These are phyloP conservation scores for Nissolia schottii DNA, from an alignment of 306 rosid species.

Conservation along the genomic window DNA sequence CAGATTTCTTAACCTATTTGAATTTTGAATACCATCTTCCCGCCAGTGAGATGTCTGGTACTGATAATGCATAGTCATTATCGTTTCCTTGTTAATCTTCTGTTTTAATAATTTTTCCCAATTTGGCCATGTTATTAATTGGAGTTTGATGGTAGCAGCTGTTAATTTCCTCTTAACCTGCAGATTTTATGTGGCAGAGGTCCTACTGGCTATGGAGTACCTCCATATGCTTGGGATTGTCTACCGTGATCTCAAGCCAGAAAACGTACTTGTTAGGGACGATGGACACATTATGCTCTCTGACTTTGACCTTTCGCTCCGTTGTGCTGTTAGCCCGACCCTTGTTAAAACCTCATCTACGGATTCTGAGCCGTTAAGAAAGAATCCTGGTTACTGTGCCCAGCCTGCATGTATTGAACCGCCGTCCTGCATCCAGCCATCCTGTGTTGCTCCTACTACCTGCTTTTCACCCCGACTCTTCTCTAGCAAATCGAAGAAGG, in stretches of 20 bases:
- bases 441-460: conserved; percentile 93
- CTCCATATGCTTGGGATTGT: conserved; percentile 99
- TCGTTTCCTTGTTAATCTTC: neutral
- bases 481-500: conserved; percentile 92
- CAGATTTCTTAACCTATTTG: neutral
- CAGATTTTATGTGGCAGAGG: conserved; percentile 98
- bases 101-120: neutral
- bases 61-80: neutral
- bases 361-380: conserved; percentile 71
- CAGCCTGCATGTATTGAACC: conserved; percentile 96
- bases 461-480: conserved; percentile 93
- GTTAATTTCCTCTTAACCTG: conserved; percentile 33
- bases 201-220: conserved; percentile 86
- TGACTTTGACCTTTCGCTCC: conserved; percentile 92
- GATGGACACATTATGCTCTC: conserved; percentile 99
- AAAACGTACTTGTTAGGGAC: conserved; percentile 91
- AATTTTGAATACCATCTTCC: neutral
- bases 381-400: conserved; percentile 70
- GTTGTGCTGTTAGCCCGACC: conserved; percentile 93
- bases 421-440: conserved; percentile 95
- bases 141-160: neutral
- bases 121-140: neutral
- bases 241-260: conserved; percentile 97
- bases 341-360: conserved; percentile 61
- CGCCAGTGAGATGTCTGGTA: neutral